Evolutionary conservation across 2,329 filamentous ascomycete species (phyloP).

Genomic region (Fusarium equiseti): DNA sequence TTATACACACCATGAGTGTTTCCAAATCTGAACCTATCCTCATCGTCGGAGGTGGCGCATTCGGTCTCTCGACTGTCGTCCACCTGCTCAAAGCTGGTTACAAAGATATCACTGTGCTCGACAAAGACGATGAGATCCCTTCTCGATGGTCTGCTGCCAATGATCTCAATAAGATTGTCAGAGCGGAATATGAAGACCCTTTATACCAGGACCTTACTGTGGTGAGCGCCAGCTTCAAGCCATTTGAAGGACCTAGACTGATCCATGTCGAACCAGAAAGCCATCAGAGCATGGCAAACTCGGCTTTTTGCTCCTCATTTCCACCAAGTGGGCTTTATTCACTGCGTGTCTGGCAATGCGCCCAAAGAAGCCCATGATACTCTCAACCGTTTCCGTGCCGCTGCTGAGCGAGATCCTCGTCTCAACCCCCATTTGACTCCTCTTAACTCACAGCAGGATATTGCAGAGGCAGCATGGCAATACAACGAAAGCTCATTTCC

Average conservation of each 20-base stretch:
- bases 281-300: conserved; percentile 64
- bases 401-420: conserved; percentile 55
- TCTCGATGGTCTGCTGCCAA: conserved; percentile 66
- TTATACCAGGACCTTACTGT: conserved; percentile 68
- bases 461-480: conserved; percentile 59
- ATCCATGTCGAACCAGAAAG: conserved; percentile 50
- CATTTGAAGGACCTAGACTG: not conserved
- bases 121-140: conserved; percentile 55
- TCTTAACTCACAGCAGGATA: conserved; percentile 54
- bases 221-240: conserved; percentile 48
- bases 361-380: conserved; percentile 62
- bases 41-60: conserved; percentile 62
- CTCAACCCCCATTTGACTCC: conserved; percentile 56
- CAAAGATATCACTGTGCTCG: conserved; percentile 61
- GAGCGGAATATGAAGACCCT: conserved; percentile 68
- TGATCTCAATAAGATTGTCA: conserved; percentile 72
- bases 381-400: conserved; percentile 57
- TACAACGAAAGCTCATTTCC: conserved; percentile 60
- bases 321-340: conserved; percentile 56
- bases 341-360: conserved; percentile 61
- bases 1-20: conserved; percentile 28
- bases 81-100: conserved; percentile 60
- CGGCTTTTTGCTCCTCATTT: conserved; percentile 67
- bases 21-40: conserved; percentile 48
- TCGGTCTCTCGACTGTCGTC: conserved; percentile 63